Evolutionary conservation across 331 rosid species (phyloP).

Genomic region (Acacia pycnantha): DNA sequence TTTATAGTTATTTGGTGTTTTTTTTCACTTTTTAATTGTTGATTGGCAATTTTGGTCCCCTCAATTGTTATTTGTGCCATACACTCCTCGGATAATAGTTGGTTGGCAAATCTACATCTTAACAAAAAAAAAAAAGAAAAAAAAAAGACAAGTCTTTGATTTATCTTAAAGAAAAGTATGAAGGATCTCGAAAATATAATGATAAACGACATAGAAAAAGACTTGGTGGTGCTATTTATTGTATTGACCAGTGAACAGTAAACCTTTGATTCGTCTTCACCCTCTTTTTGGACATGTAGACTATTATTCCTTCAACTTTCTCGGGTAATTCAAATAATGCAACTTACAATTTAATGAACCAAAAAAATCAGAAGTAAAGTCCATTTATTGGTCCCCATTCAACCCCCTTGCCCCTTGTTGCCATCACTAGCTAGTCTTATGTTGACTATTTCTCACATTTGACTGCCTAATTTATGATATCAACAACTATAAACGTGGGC

Average conservation of each 20-base stretch:
- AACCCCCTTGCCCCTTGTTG: neutral
- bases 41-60: too few relatives aligned
- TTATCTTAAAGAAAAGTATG: neutral
- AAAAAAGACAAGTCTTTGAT: neutral
- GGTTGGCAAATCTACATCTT: too few relatives aligned
- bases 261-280: neutral
- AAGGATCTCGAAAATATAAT: neutral
- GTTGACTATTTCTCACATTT: neutral
- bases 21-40: too few relatives aligned
- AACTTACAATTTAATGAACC: neutral
- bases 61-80: too few relatives aligned
- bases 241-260: neutral
- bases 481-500: neutral
- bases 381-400: neutral
- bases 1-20: too few relatives aligned
- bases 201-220: neutral
- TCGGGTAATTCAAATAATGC: neutral
- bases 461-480: neutral
- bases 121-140: too few relatives aligned
- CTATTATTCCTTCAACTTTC: neutral
- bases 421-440: neutral
- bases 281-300: neutral
- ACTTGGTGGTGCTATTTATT: neutral
- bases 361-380: neutral
- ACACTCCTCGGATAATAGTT: too few relatives aligned